Evolutionary conservation across 225 moss, liverwort and hornwort genomes (phyloP).

Genomic region (Polytrichum formosum): DNA sequence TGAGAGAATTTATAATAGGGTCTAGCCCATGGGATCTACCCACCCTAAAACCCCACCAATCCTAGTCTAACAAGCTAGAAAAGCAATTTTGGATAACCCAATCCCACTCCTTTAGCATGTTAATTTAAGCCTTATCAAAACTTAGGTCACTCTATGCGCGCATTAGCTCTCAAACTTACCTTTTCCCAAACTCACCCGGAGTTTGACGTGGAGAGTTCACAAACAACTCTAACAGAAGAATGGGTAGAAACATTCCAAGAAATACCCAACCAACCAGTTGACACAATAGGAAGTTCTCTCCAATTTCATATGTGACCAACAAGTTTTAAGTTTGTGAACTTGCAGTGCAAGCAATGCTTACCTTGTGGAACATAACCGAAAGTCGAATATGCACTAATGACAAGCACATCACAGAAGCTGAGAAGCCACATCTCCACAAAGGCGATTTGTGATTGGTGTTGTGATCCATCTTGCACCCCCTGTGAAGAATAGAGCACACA

Average conservation of each 20-base stretch:
- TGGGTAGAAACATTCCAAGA: neutral
- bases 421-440: constrained; percentile 48
- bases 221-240: neutral
- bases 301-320: neutral
- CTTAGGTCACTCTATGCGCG: no score
- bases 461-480: constrained; percentile 21
- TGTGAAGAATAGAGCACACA: neutral
- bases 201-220: no score
- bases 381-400: constrained; percentile 41
- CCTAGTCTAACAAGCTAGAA: no score
- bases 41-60: no score
- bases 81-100: no score
- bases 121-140: no score
- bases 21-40: no score
- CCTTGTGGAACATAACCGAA: constrained; percentile 46
- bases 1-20: no score
- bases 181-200: no score
- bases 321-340: no score
- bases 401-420: constrained; percentile 40
- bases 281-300: neutral
- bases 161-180: no score
- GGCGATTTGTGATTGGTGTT: constrained; percentile 25
- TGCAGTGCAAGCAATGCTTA: neutral
- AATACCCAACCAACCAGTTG: neutral
- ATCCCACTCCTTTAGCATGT: no score